A percentile compares a stretch with the other conserved stretches of the same genome.
Evolutionary conservation across 495 filamentous ascomycete genomes (phyloP).

Genomic region (Cenococcum geophilum): DNA sequence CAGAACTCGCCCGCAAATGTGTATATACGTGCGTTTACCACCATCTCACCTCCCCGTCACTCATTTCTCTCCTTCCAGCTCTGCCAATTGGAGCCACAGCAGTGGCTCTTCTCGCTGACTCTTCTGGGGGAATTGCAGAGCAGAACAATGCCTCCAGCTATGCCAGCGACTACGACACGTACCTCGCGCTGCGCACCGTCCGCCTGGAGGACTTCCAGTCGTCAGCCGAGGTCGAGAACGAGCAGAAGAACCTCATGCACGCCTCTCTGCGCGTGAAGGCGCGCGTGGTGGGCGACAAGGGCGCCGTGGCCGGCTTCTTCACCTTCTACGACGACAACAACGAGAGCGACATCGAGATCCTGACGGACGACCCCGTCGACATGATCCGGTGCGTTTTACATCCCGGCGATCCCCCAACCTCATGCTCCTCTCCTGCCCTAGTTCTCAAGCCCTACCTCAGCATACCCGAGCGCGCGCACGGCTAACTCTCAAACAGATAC

Average conservation of each 20-base stretch:
- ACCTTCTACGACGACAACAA: slow-evolving; percentile 38
- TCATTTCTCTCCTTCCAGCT: not conserved
- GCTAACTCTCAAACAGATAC: slow-evolving; percentile 37
- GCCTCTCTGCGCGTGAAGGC: slow-evolving; percentile 58
- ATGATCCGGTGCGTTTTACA: slow-evolving; percentile 6
- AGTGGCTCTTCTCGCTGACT: not conserved
- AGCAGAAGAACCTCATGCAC: slow-evolving; percentile 48
- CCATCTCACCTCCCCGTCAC: not conserved
- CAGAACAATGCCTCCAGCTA: slow-evolving; percentile 28
- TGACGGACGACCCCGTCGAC: slow-evolving; percentile 24
- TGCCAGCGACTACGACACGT: slow-evolving; percentile 40
- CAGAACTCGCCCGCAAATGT: slow-evolving; percentile 60
- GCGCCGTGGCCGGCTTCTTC: slow-evolving; percentile 36
- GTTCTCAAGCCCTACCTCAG: not conserved
- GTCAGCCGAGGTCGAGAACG: slow-evolving; percentile 59
- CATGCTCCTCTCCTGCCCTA: not conserved
- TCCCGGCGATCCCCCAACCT: not conserved
- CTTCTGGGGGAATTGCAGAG: not conserved
- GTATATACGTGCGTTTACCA: slow-evolving; percentile 47
- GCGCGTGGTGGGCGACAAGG: slow-evolving; percentile 36
- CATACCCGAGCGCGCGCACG: not conserved
- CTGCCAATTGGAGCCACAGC: not conserved
- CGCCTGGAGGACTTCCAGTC: slow-evolving; percentile 53
- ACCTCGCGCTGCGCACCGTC: slow-evolving; percentile 56
- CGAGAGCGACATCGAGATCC: slow-evolving; percentile 34